Base-by-base conservation (phyloP, 2,329 filamentous ascomycete genomes). In the Niveomyces coronatus region DNA sequence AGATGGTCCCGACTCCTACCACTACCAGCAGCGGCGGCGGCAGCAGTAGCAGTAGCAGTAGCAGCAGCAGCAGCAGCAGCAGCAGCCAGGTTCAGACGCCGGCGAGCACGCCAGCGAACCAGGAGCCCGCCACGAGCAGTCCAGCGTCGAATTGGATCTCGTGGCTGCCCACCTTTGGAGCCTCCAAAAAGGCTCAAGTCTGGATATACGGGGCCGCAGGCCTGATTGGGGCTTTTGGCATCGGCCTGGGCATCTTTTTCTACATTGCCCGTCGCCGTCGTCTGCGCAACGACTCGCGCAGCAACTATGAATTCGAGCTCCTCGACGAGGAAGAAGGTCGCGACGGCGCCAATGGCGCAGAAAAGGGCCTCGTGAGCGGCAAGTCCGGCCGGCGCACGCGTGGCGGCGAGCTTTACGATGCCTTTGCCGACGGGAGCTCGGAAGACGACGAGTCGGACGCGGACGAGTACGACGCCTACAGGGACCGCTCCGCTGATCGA, bases 391-490 rank as follows among this genome's bases (percentile, higher is more conserved):
- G 67, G 41, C 68, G 73, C 47, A 68, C 71, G 36, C 60, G 85
- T 15, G 91, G 86, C 3, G 87, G 89, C 19, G 89, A 96, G 64
- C 65, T 98, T 31, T 98, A 98, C 57, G 91, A 98, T 66, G 91
- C 91, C 4, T 98, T 98, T 68, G 91, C 91, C 0, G 88, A 85
- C 13, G 89, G 87, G 37, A 78, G 74, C 44, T 71, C 74, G 17
- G 89, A 89, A 41, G 88, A 91, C 41, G 82, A 66, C 43, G 64
- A 65, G 18, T 28, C 31, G 4, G 55, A 61, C 28, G 58, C 62
- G 4, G 53, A 68, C 40, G 67, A 68, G 22, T 61, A 64, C 27
- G 64, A 63, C 4, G 56, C 52, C 31, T 66, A 65, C 23, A 64
- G 63, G 11, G 65, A 67, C 26, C 49, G 49, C 8, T 56, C 58